Evolutionary conservation across 2,329 filamentous ascomycete genomes (phyloP).

Genomic region (Colletotrichum destructivum): DNA sequence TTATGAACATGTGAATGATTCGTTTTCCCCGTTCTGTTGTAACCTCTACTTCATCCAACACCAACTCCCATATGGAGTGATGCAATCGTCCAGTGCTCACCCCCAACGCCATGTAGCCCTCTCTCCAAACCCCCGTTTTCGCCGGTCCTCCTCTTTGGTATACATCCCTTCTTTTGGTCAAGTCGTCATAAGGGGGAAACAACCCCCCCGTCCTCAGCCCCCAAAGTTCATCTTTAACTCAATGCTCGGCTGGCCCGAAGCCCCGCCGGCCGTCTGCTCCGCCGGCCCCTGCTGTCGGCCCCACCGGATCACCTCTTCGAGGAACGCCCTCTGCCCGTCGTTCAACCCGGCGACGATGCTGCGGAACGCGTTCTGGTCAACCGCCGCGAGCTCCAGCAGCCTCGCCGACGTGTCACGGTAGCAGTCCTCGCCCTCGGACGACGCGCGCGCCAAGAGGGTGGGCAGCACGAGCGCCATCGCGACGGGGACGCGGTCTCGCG

Average conservation of each 20-base stretch:
- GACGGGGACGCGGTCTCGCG: constrained; percentile 63
- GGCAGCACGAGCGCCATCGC: constrained; percentile 85
- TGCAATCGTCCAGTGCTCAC: background rate
- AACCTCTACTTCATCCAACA: background rate
- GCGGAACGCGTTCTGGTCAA: constrained; percentile 81
- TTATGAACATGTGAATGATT: background rate
- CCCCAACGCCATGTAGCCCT: background rate
- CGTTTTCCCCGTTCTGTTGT: background rate
- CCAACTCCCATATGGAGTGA: background rate
- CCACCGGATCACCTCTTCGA: constrained; percentile 85
- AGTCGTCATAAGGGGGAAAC: background rate
- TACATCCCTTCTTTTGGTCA: background rate
- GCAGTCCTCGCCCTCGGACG: constrained; percentile 71
- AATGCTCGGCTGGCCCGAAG: constrained; percentile 81
- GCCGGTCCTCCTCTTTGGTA: background rate
- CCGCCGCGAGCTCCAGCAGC: constrained; percentile 85
- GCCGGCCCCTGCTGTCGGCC: constrained; percentile 65
- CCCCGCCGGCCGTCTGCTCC: constrained; percentile 57
- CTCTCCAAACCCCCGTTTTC: background rate
- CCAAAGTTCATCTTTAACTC: constrained; percentile 96
- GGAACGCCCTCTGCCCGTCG: constrained; percentile 78
- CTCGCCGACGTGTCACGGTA: constrained; percentile 83
- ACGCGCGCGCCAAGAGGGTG: constrained; percentile 80
- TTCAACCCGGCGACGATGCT: constrained; percentile 80
- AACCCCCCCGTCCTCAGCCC: constrained; percentile 47